Percentiles rank a stretch among this genome's conserved stretches.
Evolutionary conservation across 306 rosid species (phyloP).

Genomic region (Gynostemma pentaphyllum): DNA sequence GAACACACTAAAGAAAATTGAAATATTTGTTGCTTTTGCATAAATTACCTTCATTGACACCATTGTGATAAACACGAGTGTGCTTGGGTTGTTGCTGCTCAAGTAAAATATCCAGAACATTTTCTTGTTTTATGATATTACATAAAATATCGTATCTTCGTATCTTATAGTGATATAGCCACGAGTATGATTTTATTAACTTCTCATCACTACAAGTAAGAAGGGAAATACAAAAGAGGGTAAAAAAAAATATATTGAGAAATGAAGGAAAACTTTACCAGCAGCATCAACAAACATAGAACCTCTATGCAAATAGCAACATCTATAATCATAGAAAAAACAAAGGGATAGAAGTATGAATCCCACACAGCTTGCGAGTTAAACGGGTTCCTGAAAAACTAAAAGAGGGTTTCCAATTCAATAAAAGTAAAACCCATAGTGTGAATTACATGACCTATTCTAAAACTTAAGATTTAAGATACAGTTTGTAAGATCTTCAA

Average conservation of each 20-base stretch:
- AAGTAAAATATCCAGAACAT: no score
- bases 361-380: conserved; percentile 61
- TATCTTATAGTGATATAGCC: no score
- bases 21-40: no score
- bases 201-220: background rate
- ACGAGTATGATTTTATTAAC: background rate
- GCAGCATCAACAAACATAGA: conserved; percentile 73
- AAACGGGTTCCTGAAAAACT: conserved; percentile 72
- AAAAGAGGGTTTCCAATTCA: conserved; percentile 13
- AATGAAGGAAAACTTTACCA: conserved; percentile 33
- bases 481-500: background rate
- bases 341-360: conserved; percentile 46
- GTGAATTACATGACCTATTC: background rate
- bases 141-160: no score
- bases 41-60: no score
- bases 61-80: no score
- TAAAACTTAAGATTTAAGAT: background rate
- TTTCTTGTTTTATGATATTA: no score
- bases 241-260: background rate
- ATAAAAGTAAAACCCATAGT: background rate
- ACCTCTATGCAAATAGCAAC: conserved; percentile 23
- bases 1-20: no score
- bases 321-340: conserved; percentile 36
- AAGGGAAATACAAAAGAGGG: background rate
- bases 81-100: no score